Evolutionary conservation across 176 grass and related monocot species (phyloP), one percentile per base, ranked within the genome.

Genomic region (Carex parvula): DNA sequence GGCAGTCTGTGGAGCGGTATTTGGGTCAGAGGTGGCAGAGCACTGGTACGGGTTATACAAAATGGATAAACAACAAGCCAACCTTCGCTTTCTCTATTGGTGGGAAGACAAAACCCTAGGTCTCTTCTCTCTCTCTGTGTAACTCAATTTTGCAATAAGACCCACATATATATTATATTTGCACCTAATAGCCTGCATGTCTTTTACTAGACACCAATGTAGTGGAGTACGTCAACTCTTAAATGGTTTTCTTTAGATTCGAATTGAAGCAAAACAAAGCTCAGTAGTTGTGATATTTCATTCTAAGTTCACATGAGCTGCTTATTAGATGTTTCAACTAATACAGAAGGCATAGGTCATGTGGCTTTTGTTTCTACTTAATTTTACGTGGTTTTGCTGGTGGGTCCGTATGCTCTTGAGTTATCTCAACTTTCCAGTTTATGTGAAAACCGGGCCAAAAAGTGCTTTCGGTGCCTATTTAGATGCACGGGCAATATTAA

Each of bases 61-160:
- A 88, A 89, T 89, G 82, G 93, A 99, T 87, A 99, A 91, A 89
- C 89, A 89, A 81, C 88, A 70, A 57, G 87, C 92, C 44, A 97
- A 94, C 88, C 92, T 97, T 22, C 90, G 95, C 57, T 99, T 99
- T 84, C 91, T 99, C 52, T 99, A 99, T 84, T 99, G 96, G 96
- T 99, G 96, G 96, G 96, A 99, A 87, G 93, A 99, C 83, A 99
- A 99, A 92, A 92, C 91, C 48, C 60, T 92, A 95, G 93, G 93
- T 99, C 2, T 68, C 84, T 84, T 87, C 37, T 13, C 77, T 22
- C 18, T 82, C 21, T 2, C 29, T 50, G 6, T 41, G 1, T 48
- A 48, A 48, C 9, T 64, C 9, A 46, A 24, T 57, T 8, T 5
- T 24, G 60, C 46, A 18, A 33, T 57, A 18, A 33, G 52, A 32